Percentiles rank a stretch among this genome's conserved stretches.
Conservation (phyloP, 805 yeast species). For the Ogataea wickerhamii region DNA sequence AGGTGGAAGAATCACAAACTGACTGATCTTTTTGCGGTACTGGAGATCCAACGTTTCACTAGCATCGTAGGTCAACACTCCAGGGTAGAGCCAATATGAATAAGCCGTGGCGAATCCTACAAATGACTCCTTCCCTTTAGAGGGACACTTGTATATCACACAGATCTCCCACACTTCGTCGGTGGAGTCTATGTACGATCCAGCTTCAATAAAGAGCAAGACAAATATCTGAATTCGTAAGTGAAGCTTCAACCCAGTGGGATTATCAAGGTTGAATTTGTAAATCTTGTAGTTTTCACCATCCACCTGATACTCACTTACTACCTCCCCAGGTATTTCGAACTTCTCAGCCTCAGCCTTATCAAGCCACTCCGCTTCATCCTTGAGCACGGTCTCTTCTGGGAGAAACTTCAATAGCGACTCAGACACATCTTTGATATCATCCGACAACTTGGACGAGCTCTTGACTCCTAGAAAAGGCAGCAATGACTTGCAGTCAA, state of each 20-base stretch:
- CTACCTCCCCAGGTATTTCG: slow-evolving; percentile 29
- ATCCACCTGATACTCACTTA: slow-evolving; percentile 32
- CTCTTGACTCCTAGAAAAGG: slow-evolving; percentile 68
- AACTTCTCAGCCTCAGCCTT: slow-evolving; percentile 44
- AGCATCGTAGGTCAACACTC: slow-evolving; percentile 47
- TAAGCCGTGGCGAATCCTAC: slow-evolving; percentile 84
- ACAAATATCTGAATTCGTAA: slow-evolving; percentile 74
- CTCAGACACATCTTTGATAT: slow-evolving; percentile 55
- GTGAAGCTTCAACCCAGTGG: slow-evolving; percentile 50
- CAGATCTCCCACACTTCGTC: slow-evolving; percentile 84
- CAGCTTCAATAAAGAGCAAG: slow-evolving; percentile 87
- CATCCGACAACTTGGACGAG: slow-evolving; percentile 48
- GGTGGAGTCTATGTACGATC: slow-evolving; percentile 72
- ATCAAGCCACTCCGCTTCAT: slow-evolving; percentile 68
- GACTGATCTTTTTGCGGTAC: slow-evolving; percentile 75
- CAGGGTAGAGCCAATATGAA: slow-evolving; percentile 73
- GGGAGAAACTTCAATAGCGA: slow-evolving; percentile 61
- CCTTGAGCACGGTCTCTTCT: slow-evolving; percentile 49
- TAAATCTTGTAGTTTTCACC: slow-evolving; percentile 49
- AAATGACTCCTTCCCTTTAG: slow-evolving; percentile 40
- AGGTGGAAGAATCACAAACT: slow-evolving; percentile 81
- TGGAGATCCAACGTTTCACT: slow-evolving; percentile 28
- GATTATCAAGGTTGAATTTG: slow-evolving; percentile 42
- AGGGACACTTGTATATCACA: slow-evolving; percentile 41
- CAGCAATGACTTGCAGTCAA: slow-evolving; percentile 68